Evolutionary conservation across 805 yeast species (phyloP), one percentile per base, ranked within the genome.

Genomic region (Barnettozyma sp.): DNA sequence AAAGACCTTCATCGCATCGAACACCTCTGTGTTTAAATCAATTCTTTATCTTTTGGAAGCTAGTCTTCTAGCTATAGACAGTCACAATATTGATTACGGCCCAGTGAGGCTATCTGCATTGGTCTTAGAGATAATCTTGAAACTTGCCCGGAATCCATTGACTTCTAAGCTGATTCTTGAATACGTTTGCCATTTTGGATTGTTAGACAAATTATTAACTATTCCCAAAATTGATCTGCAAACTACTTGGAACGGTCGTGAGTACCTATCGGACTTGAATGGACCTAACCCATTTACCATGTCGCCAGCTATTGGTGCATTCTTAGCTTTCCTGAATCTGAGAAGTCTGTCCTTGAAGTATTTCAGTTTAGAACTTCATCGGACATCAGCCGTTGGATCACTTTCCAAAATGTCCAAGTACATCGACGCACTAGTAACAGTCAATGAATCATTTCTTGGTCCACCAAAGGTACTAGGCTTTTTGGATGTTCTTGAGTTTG

Each of bases 351-450:
- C 81, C 11, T 60, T 85, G 17, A 82, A 82, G 43, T 75, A 77
- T 46, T 58, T 85, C 41, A 72, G 88, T 13, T 58, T 81, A 36
- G 94, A 86, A 44, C 64, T 90, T n/a, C 87, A 82, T 51, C 68
- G 68, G 37, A 62, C 73, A 11, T 63, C 70, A 0, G 37, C 48
- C 30, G 41, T 59, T 44, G 68, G 74, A 7, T 64, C 80, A 7
- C 48, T 76, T 25, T 60, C 81, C 19, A 59, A 76, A 45, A 65
- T 73, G 39, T 61, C 70, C 28, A 59, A 63, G 17, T 80, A 81
- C 44, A 62, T 78, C 18, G 63, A 69, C 5, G 48, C 65, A 4
- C 59, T 87, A 15, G 73, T 79, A 27, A 69, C 70, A 41, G 65
- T 65, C 9, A 59, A 64, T 25, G 70, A 70, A 13, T 68, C 65